A percentile compares a stretch with the other conserved stretches of the same genome.
Conservation (phyloP, 495 filamentous ascomycete species). For the Amorphotheca resinae region DNA sequence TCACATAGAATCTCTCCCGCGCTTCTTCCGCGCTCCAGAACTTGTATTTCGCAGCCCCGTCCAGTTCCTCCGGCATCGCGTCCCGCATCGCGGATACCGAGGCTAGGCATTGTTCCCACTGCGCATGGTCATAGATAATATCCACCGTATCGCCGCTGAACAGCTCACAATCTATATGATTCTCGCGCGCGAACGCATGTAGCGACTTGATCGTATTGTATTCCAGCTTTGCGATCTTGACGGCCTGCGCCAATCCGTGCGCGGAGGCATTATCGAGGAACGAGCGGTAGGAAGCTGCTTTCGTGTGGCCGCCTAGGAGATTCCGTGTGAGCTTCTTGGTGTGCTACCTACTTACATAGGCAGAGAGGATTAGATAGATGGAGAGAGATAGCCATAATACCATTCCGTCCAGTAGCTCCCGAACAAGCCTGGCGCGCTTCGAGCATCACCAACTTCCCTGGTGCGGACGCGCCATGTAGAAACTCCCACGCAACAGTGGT, state of each 20-base stretch:
- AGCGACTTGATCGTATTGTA: slow-evolving; percentile 42
- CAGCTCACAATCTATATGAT: slow-evolving; percentile 40
- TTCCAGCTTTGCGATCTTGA: slow-evolving; percentile 43
- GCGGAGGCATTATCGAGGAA: slow-evolving; percentile 32
- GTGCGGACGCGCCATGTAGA: slow-evolving; percentile 20
- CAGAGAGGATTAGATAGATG: too few relatives aligned
- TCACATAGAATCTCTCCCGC: slow-evolving; percentile 31
- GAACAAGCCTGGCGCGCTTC: slow-evolving; percentile 44
- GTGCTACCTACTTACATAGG: not conserved
- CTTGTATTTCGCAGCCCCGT: slow-evolving; percentile 32
- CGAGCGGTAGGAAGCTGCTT: slow-evolving; percentile 46
- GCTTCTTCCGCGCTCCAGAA: slow-evolving; percentile 34
- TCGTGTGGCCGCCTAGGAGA: slow-evolving; percentile 52
- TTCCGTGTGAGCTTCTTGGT: not conserved
- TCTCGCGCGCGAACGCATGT: slow-evolving; percentile 37
- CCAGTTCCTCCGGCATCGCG: slow-evolving; percentile 27
- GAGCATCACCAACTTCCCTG: slow-evolving; percentile 36
- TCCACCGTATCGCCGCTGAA: slow-evolving; percentile 42
- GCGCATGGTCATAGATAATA: slow-evolving; percentile 37
- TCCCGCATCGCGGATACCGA: slow-evolving; percentile 33
- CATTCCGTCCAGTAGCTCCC: slow-evolving; percentile 50
- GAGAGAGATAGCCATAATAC: too few relatives aligned
- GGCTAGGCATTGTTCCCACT: slow-evolving; percentile 30
- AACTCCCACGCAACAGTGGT: slow-evolving; percentile 47
- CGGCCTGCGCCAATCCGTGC: slow-evolving; percentile 31